Conservation (phyloP, 164 flowering plant genomes). For the Protea cynaroides region DNA sequence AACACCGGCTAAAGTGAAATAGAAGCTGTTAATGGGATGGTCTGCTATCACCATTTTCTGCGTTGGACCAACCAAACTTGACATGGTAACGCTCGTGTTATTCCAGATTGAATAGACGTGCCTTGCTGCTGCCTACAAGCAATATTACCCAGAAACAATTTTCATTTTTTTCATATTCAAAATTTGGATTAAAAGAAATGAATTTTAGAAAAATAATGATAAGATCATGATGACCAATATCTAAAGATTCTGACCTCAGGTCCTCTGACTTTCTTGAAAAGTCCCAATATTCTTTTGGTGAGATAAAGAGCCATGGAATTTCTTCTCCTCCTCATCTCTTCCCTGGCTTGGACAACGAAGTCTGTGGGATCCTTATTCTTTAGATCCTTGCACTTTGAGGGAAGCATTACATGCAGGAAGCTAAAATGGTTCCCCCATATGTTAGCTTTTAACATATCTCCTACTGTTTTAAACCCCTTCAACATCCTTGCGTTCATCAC, state of each 20-base stretch:
- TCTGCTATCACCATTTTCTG: conserved; percentile 35
- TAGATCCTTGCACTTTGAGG: not conserved
- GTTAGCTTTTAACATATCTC: conserved; percentile 17
- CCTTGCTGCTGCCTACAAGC: conserved; percentile 28
- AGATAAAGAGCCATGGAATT: conserved; percentile 9
- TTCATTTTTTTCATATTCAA: too few species aligned
- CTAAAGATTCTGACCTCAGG: conserved; percentile 14
- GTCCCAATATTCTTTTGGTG: conserved; percentile 1
- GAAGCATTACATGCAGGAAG: conserved; percentile 2
- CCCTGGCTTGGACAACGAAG: conserved; percentile 5
- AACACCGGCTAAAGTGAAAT: conserved; percentile 28
- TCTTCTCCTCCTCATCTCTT: conserved; percentile 13
- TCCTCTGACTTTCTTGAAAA: conserved; percentile 7
- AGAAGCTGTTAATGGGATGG: conserved; percentile 31
- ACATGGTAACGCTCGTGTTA: conserved; percentile 29
- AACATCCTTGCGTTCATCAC: conserved; percentile 16
- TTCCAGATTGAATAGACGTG: conserved; percentile 22
- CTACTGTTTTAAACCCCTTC: conserved; percentile 10
- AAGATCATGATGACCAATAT: too few species aligned
- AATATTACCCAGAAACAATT: too few species aligned
- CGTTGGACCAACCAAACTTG: conserved; percentile 36
- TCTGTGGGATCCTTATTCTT: conserved; percentile 11
- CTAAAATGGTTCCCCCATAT: conserved; percentile 19
- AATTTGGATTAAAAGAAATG: too few species aligned
- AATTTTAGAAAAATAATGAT: too few species aligned